phyloP scores from a whole-genome alignment of 768 basidiomycete species.

The Scleroderma citrinum region DNA sequence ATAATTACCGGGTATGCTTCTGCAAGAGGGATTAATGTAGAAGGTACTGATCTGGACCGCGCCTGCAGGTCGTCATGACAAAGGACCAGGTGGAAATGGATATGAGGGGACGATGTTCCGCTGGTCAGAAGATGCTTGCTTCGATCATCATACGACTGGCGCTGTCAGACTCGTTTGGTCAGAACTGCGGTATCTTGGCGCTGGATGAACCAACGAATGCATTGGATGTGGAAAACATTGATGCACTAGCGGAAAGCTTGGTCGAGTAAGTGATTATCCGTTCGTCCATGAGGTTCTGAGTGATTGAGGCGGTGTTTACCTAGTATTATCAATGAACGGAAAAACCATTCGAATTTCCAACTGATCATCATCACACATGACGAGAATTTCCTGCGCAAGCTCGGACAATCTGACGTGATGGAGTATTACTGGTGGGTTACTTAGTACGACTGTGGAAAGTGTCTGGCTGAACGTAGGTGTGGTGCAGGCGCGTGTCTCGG shows the following conservation, averaged over 20 bases:
- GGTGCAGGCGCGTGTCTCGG: slow-evolving; percentile 70
- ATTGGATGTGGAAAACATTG: slow-evolving; percentile 92
- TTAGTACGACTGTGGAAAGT: background rate
- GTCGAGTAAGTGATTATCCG: slow-evolving; percentile 63
- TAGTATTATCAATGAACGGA: slow-evolving; percentile 93
- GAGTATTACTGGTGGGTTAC: slow-evolving; percentile 79
- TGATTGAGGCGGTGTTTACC: slow-evolving; percentile 1
- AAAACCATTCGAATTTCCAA: slow-evolving; percentile 88
- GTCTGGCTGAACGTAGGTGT: background rate
- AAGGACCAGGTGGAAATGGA: slow-evolving; percentile 99
- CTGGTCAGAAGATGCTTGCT: slow-evolving; percentile 97
- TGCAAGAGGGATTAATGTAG: slow-evolving; percentile 1
- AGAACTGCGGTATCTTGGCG: slow-evolving; percentile 96
- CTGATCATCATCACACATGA: slow-evolving; percentile 96
- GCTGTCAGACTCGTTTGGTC: slow-evolving; percentile 94
- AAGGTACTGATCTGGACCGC: slow-evolving; percentile 3
- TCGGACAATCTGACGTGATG: slow-evolving; percentile 89
- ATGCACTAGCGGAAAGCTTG: slow-evolving; percentile 85
- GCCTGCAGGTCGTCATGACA: slow-evolving; percentile 88
- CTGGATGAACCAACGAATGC: slow-evolving; percentile 98
- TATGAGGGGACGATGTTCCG: slow-evolving; percentile 97
- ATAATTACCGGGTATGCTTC: slow-evolving; percentile 85
- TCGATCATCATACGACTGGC: slow-evolving; percentile 97
- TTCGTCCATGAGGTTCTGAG: background rate
- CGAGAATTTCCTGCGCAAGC: slow-evolving; percentile 86